Evolutionary conservation across 805 yeast species (phyloP), one percentile per base, ranked within the genome.

Genomic region (Wickerhamiella vanderwaltii): DNA sequence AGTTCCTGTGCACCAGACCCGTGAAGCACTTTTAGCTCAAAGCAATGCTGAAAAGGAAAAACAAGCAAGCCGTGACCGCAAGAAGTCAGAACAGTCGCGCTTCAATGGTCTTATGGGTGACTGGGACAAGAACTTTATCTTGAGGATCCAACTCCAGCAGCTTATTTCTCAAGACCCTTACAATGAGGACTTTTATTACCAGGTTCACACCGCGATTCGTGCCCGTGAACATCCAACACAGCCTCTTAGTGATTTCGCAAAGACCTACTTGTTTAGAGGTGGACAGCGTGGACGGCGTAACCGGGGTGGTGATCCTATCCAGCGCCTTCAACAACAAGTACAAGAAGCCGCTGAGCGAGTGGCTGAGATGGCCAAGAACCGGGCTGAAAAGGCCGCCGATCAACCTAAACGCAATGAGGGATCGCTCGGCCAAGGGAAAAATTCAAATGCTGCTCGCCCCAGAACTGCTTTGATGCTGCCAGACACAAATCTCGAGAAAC

Each of bases 291-390:
- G 83, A 43, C 53, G 63, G 35, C 51, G 65, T 29, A 53, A 53
- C 42, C 43, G 59, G 29, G 48, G 53, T 29, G 94, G 84, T 60
- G 77, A 85, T 49, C 95, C 95, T 1, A 69, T 87, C 54, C 95
- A 84, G 66, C 78, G 96, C 68, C 84, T 91, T 95, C 96, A 88
- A 64, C 95, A 86, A 59, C 97, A 88, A 65, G 95, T 88, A 41
- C 93, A 86, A 56, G 84, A 82, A 55, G 97, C 97, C 12, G 96
- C 88, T 13, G 82, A 88, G 42, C 88, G 84, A 29, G 98, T 96
- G 18, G 96, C 91, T 13, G 82, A 88, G 40, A 88, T 84, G 29
- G 97, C 96, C 22, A 95, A 85, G 54, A 68, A 69, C 49, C 72
- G 73, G 37, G 75, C 85, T 64, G 80, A 84, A 41, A 77, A 77